These are phyloP conservation scores for Kazachstania africana DNA, from an alignment of 805 yeast species.

Conservation along the genomic window DNA sequence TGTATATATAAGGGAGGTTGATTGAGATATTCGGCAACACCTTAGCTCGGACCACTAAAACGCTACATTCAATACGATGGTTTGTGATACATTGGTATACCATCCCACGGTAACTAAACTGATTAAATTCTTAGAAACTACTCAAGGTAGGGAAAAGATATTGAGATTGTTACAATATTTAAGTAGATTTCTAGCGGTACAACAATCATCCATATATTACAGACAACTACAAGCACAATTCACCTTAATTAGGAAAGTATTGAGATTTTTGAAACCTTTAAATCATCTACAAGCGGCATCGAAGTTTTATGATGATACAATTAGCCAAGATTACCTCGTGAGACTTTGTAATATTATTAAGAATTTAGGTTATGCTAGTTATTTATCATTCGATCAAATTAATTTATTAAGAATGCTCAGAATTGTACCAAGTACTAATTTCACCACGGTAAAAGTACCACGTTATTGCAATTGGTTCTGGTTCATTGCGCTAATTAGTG, in stretches of 20 bases:
- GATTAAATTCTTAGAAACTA: conserved; percentile 49
- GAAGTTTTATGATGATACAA: conserved; percentile 55
- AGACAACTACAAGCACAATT: conserved; percentile 50
- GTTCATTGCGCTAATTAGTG: conserved; percentile 59
- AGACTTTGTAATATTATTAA: conserved; percentile 29
- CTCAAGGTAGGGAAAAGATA: conserved; percentile 66
- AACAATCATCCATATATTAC: conserved; percentile 36
- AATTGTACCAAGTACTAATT: conserved; percentile 41
- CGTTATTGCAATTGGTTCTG: conserved; percentile 60
- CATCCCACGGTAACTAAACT: conserved; percentile 50
- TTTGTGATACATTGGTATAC: conserved; percentile 46
- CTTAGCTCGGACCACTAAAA: too few species aligned
- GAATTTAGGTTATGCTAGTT: conserved; percentile 51
- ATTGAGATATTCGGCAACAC: too few species aligned
- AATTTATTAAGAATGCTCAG: conserved; percentile 38
- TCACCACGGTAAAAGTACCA: conserved; percentile 38
- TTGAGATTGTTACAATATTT: conserved; percentile 58
- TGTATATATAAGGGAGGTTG: too few species aligned
- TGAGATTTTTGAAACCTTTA: conserved; percentile 76
- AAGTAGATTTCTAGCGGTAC: conserved; percentile 58
- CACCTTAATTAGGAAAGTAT: conserved; percentile 64
- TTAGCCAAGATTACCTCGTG: conserved; percentile 40
- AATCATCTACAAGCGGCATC: conserved; percentile 60
- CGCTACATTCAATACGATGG: too few species aligned
- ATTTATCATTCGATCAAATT: conserved; percentile 51